phyloP scores from a whole-genome alignment of 768 basidiomycete genomes.

The Austroboletus eburneus region DNA sequence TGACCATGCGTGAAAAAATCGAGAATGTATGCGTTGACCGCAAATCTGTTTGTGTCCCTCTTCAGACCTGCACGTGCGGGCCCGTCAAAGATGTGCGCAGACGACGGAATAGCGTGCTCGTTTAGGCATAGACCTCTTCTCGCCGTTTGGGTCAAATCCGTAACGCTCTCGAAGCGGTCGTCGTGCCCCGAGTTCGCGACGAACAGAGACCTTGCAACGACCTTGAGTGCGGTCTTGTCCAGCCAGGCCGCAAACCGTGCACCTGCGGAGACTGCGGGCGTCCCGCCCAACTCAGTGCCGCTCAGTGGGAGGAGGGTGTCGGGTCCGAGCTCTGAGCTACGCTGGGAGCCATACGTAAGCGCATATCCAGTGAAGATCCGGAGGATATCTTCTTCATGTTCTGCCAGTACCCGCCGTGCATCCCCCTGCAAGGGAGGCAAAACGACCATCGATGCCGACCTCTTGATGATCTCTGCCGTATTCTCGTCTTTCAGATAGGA shows the following conservation, averaged over 20 bases:
- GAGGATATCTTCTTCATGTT: constrained; percentile 48
- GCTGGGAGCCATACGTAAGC: constrained; percentile 41
- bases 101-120: constrained; percentile 56
- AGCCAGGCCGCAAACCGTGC: constrained; percentile 37
- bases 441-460: constrained; percentile 53
- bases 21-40: constrained; percentile 60
- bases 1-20: constrained; percentile 73
- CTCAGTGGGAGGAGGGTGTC: constrained; percentile 52
- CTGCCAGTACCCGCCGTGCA: constrained; percentile 39
- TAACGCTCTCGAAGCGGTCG: constrained; percentile 48
- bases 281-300: constrained; percentile 19
- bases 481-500: constrained; percentile 39
- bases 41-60: too few relatives aligned
- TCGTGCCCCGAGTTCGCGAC: constrained; percentile 65
- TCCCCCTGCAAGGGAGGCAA: constrained; percentile 45
- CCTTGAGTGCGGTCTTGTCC: constrained; percentile 32
- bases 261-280: neutral
- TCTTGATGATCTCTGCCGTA: constrained; percentile 33
- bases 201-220: constrained; percentile 53
- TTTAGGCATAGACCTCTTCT: constrained; percentile 54
- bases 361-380: constrained; percentile 56
- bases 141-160: constrained; percentile 49
- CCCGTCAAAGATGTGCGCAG: constrained; percentile 36
- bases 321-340: constrained; percentile 34
- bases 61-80: too few relatives aligned